phyloP scores from a whole-genome alignment of 371 early-diverging fungal species.

The Syncephalastrum contaminatum region DNA sequence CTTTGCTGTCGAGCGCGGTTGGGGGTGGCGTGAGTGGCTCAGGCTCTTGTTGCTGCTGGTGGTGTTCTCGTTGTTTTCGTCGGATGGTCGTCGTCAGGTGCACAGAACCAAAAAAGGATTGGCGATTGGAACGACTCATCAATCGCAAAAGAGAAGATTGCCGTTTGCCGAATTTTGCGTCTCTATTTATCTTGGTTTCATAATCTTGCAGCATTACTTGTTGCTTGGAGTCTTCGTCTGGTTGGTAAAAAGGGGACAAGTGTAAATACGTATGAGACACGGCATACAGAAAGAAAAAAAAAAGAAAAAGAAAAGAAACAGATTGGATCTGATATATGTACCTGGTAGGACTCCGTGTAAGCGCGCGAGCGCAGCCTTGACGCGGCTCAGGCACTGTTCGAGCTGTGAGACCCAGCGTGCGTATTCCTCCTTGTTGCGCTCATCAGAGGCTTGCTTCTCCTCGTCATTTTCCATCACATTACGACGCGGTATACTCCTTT shows the following conservation, averaged over 20 bases:
- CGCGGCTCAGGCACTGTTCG: conserved; percentile 80
- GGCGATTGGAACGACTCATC: conserved; percentile 7
- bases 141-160: conserved; percentile 15
- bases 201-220: conserved; percentile 12
- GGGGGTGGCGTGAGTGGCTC: too few relatives aligned
- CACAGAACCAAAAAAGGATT: conserved; percentile 10
- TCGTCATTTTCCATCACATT: too few relatives aligned
- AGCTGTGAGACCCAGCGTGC: conserved; percentile 73
- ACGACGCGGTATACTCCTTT: too few relatives aligned
- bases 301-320: background rate
- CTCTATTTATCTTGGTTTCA: conserved; percentile 13
- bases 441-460: too few relatives aligned
- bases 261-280: background rate
- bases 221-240: conserved; percentile 6
- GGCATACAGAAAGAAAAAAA: conserved; percentile 1
- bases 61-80: background rate
- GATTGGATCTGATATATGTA: too few relatives aligned
- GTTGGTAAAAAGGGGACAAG: background rate
- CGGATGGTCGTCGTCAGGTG: conserved; percentile 1
- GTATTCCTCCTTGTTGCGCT: conserved; percentile 23
- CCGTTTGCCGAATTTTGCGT: conserved; percentile 5
- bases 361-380: conserved; percentile 78
- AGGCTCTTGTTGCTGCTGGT: background rate
- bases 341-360: conserved; percentile 31
- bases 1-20: too few relatives aligned